phyloP scores from a whole-genome alignment of 805 yeast species.

The Blastobotrys mokoenaii region DNA sequence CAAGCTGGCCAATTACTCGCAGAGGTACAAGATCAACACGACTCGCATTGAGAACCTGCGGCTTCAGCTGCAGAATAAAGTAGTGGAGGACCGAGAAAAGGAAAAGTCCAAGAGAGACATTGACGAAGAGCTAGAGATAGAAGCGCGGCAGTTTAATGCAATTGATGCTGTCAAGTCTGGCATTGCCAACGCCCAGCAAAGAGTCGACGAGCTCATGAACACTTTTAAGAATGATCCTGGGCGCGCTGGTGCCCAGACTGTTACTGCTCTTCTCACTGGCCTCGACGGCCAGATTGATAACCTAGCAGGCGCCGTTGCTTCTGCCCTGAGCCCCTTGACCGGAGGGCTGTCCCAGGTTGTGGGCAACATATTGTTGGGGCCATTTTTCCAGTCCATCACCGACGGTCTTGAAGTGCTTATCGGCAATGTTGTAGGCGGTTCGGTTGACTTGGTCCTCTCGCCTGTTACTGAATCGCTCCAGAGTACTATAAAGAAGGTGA shows the following conservation, averaged over 20 bases:
- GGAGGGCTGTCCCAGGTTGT: slow-evolving; percentile 9
- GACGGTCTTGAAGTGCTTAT: slow-evolving; percentile 20
- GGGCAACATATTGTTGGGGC: slow-evolving; percentile 8
- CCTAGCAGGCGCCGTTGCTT: slow-evolving; percentile 11
- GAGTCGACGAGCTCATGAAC: slow-evolving; percentile 1
- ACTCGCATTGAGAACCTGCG: slow-evolving; percentile 4
- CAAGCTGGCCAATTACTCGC: slow-evolving; percentile 1
- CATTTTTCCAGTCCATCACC: slow-evolving; percentile 12
- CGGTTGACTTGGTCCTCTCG: slow-evolving; percentile 12
- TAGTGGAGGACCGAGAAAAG: background rate
- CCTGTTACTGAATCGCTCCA: slow-evolving; percentile 4
- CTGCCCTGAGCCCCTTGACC: slow-evolving; percentile 16
- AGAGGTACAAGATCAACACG: slow-evolving; percentile 7
- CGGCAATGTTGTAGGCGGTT: slow-evolving; percentile 16
- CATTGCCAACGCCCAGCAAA: background rate
- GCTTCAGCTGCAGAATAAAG: background rate
- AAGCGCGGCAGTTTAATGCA: too few relatives aligned
- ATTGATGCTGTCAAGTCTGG: background rate
- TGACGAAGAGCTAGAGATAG: too few relatives aligned
- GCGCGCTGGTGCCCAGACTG: slow-evolving; percentile 12
- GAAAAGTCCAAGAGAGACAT: background rate
- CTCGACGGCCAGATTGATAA: slow-evolving; percentile 20
- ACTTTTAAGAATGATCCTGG: background rate
- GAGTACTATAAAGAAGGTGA: background rate
- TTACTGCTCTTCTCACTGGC: slow-evolving; percentile 13